Base-by-base conservation (phyloP, 768 basidiomycete species). In the Hydnum rufescens region DNA sequence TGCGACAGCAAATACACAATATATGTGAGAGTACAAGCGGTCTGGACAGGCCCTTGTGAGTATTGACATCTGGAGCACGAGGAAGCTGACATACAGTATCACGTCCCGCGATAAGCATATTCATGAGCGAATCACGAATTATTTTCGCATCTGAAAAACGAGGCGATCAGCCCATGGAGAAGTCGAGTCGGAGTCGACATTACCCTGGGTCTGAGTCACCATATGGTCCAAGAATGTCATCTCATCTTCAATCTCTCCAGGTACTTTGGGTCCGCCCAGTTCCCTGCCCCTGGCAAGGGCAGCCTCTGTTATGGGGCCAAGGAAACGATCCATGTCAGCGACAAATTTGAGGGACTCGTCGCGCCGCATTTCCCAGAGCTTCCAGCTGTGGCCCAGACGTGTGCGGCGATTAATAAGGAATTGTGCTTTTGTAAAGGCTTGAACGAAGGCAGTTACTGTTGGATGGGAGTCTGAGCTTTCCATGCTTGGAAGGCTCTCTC, bases 81-180 rank as follows among this genome's bases (percentile, higher is more conserved):
- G 53, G 42, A 51, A 67, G n/a, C n/a, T n/a, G n/a, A n/a, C 74
- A 46, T 42, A 80, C 81, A 31, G 85, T 86, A 65, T 89, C 85
- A 52, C 85, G 66, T 23, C 81, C 73, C 3, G 85, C 85, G 6
- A 88, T 67, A 2, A 89, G 66, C 62, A 86, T 76, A 60, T 76
- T 87, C 47, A 87, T 69, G 8, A 87, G 64, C 57, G 88, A 80
- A 64, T 87, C 82, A 19, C 80, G 75, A 52, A 89, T 82, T 39
- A 77, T 62, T 4, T 73, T 68, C 6, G 65, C 65, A 60, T 86
- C 83, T 86, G 58, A 25, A 55, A 51, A 50, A 32, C 26, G 49
- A 42, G 48, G 6, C 28, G 56, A 29, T 23, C 36, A 51, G 32
- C 3, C 8, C 23, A 23, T 13, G 50, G 44, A 6, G 13, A 8